phyloP scores from a whole-genome alignment of 345 rosid genomes.

The Alliaria petiolata region DNA sequence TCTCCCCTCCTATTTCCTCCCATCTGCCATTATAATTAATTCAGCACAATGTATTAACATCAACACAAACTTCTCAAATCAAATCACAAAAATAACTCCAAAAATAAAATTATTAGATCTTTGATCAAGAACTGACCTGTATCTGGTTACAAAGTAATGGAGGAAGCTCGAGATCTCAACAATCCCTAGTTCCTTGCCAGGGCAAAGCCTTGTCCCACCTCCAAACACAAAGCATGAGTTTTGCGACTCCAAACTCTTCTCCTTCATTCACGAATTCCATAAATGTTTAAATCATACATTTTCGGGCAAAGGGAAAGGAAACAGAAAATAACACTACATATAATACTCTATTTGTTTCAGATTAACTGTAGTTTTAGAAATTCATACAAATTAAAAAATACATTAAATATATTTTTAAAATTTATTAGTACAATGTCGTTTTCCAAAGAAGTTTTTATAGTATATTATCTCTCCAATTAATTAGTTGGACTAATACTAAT shows the following conservation, averaged over 20 bases:
- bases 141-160: constrained; percentile 82
- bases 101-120: background rate
- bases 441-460: no score
- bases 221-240: constrained; percentile 70
- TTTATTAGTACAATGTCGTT: no score
- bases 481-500: no score
- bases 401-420: no score
- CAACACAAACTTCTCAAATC: background rate
- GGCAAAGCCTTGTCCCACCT: constrained; percentile 88
- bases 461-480: no score
- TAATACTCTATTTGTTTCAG: background rate
- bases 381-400: background rate
- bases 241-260: constrained; percentile 49
- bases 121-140: constrained; percentile 45
- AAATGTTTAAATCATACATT: background rate
- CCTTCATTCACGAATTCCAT: constrained; percentile 1
- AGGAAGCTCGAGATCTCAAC: constrained; percentile 89
- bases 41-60: background rate
- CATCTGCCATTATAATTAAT: constrained; percentile 49
- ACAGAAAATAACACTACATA: background rate
- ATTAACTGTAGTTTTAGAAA: background rate
- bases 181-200: constrained; percentile 91
- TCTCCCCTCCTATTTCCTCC: constrained; percentile 80
- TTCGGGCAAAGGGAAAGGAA: background rate
- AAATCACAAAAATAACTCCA: background rate